Conservation (phyloP, 2,329 filamentous ascomycete genomes). For the Trichophaea hybrida region DNA sequence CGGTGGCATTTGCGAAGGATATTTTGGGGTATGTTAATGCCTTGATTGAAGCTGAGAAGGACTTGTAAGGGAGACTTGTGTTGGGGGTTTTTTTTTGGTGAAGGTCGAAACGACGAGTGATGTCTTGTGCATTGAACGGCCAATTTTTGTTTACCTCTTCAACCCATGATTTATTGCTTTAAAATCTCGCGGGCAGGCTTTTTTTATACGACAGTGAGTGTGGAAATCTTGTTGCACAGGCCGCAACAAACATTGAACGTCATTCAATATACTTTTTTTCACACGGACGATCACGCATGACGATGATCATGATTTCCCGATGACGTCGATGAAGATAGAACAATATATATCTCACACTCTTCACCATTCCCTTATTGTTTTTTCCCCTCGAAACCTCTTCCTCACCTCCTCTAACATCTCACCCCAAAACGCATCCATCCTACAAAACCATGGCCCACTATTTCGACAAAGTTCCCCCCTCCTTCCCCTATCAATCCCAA, state of each 20-base stretch:
- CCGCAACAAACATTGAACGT: not conserved
- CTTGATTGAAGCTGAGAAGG: conserved; percentile 15
- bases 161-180: no score
- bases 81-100: no score
- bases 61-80: not conserved
- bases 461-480: not conserved
- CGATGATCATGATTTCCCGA: not conserved
- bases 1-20: conserved; percentile 32
- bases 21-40: conserved; percentile 33
- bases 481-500: not conserved
- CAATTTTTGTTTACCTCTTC: no score
- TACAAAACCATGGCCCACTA: not conserved
- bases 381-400: not conserved
- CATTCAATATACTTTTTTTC: not conserved
- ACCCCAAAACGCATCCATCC: not conserved
- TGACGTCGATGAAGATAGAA: not conserved
- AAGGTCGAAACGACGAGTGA: no score
- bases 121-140: no score
- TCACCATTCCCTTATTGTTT: no score
- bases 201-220: no score
- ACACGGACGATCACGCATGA: not conserved
- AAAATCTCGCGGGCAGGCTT: no score
- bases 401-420: not conserved
- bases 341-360: no score
- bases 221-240: no score